These are phyloP conservation scores for Pelargonium fulgidum DNA, from an alignment of 441 rosid species.

Conservation along the genomic window DNA sequence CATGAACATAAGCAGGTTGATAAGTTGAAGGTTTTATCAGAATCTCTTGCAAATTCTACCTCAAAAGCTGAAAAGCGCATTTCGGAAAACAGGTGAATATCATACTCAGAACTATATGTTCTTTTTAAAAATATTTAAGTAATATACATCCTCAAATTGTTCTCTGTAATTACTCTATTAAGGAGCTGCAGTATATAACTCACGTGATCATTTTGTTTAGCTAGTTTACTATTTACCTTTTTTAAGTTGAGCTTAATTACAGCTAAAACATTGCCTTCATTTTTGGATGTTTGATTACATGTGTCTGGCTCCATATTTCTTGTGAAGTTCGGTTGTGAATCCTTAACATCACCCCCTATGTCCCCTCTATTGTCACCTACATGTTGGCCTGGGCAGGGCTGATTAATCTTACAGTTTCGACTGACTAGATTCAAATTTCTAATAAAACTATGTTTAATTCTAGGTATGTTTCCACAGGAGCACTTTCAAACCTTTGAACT, in stretches of 20 bases:
- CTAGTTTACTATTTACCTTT: too few relatives aligned
- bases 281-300: too few relatives aligned
- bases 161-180: not conserved
- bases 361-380: too few relatives aligned
- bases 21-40: conserved; percentile 85
- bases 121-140: not conserved
- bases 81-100: conserved; percentile 65
- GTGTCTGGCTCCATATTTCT: too few relatives aligned
- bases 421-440: too few relatives aligned
- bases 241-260: too few relatives aligned
- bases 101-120: conserved; percentile 10
- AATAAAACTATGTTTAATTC: not conserved
- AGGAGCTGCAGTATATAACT: not conserved
- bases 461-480: not conserved
- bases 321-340: too few relatives aligned
- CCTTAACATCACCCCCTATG: too few relatives aligned
- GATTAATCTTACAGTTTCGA: too few relatives aligned
- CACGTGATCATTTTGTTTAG: not conserved
- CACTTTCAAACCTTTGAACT: not conserved
- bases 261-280: too few relatives aligned
- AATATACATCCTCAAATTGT: not conserved
- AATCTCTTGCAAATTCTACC: conserved; percentile 75
- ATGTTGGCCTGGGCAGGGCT: too few relatives aligned
- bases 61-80: conserved; percentile 86
- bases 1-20: conserved; percentile 73